phyloP scores from a whole-genome alignment of 75 land plant species.

The Cunninghamia lanceolata region DNA sequence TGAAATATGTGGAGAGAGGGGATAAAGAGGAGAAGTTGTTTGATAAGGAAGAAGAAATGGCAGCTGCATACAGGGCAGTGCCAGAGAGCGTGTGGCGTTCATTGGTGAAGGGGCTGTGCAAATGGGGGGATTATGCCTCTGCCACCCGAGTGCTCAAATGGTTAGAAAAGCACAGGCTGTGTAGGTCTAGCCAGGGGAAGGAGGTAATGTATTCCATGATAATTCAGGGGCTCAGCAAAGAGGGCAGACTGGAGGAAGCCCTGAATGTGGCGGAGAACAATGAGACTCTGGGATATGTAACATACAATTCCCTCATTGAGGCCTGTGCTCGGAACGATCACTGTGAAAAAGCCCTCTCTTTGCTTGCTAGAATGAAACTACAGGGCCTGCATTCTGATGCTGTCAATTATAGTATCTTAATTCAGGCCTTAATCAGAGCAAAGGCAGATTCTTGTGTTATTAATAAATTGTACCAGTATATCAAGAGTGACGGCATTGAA shows the following conservation, averaged over 20 bases:
- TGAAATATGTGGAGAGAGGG: slow-evolving; percentile 1
- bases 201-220: slow-evolving; percentile 72
- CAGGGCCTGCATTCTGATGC: slow-evolving; percentile 66
- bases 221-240: slow-evolving; percentile 64
- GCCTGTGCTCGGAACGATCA: slow-evolving; percentile 59
- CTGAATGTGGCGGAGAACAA: slow-evolving; percentile 42
- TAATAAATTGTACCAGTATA: slow-evolving; percentile 40
- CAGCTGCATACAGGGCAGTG: slow-evolving; percentile 55
- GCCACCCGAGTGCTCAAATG: slow-evolving; percentile 66
- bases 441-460: slow-evolving; percentile 35
- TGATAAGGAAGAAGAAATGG: slow-evolving; percentile 40
- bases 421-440: slow-evolving; percentile 65
- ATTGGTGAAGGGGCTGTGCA: slow-evolving; percentile 52
- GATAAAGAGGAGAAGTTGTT: background rate
- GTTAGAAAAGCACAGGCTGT: slow-evolving; percentile 60
- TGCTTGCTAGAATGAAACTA: slow-evolving; percentile 58
- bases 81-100: slow-evolving; percentile 69
- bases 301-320: slow-evolving; percentile 74
- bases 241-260: slow-evolving; percentile 46
- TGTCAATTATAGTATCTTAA: slow-evolving; percentile 53
- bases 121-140: slow-evolving; percentile 22
- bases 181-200: slow-evolving; percentile 55
- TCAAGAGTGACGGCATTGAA: slow-evolving; percentile 53
- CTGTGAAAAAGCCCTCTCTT: slow-evolving; percentile 51
- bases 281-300: slow-evolving; percentile 43